Evolutionary conservation across 345 rosid species (phyloP).

Genomic region (Camelina sativa): DNA sequence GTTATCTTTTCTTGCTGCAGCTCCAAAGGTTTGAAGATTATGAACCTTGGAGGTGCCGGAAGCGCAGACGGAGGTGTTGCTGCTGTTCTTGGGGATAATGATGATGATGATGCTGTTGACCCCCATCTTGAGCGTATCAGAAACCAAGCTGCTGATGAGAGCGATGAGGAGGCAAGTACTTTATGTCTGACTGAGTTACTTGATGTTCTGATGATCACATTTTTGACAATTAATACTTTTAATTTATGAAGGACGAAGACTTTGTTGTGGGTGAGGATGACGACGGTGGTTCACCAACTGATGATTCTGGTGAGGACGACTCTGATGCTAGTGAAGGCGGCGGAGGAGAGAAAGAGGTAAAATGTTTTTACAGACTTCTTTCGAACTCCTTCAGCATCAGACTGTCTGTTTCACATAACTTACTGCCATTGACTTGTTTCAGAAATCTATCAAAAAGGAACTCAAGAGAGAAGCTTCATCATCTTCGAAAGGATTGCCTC

Average conservation of each 20-base stretch:
- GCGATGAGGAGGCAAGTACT: conserved; percentile 82
- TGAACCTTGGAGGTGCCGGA: conserved; percentile 79
- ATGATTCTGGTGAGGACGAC: conserved; percentile 90
- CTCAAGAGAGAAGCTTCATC: conserved; percentile 65
- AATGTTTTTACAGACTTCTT: conserved; percentile 15
- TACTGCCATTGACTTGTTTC: conserved; percentile 31
- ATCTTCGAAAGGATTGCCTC: conserved; percentile 57
- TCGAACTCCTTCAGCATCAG: background rate
- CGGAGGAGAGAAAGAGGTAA: conserved; percentile 84
- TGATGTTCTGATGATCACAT: conserved; percentile 11
- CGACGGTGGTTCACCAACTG: conserved; percentile 93
- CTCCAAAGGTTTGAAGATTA: conserved; percentile 82
- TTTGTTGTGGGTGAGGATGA: conserved; percentile 76
- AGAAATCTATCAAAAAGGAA: conserved; percentile 81
- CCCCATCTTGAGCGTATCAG: conserved; percentile 92
- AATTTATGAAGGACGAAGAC: conserved; percentile 79
- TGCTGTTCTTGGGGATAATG: conserved; percentile 66
- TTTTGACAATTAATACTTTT: conserved; percentile 8
- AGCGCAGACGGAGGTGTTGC: conserved; percentile 65
- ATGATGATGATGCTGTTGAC: conserved; percentile 90
- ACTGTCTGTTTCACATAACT: conserved; percentile 9
- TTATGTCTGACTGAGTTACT: conserved; percentile 9
- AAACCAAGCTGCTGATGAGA: conserved; percentile 90
- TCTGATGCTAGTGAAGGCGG: conserved; percentile 68
- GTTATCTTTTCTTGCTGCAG: conserved; percentile 53